phyloP scores from a whole-genome alignment of 495 filamentous ascomycete genomes.

The Margaritispora aquatica region DNA sequence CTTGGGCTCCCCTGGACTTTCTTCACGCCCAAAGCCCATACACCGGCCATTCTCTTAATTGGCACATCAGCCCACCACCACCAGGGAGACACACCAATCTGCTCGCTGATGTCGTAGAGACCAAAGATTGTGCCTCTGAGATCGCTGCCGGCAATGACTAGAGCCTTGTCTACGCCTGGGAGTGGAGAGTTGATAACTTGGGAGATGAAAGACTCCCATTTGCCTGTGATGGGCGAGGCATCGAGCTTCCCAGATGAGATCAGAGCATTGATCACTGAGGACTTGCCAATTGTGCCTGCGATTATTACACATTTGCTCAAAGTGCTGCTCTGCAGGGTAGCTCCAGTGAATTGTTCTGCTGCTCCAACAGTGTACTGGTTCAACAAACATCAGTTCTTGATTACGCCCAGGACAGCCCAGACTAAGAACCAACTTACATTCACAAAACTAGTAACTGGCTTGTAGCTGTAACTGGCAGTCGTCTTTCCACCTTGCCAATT shows the following conservation, averaged over 20 bases:
- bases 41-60: conserved; percentile 40
- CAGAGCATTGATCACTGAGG: conserved; percentile 51
- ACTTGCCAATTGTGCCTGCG: conserved; percentile 61
- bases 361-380: conserved; percentile 41
- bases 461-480: conserved; percentile 35
- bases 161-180: conserved; percentile 46
- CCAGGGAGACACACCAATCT: conserved; percentile 74
- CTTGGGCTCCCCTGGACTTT: conserved; percentile 56
- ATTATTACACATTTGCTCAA: conserved; percentile 52
- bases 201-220: conserved; percentile 67
- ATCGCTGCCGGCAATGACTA: conserved; percentile 66
- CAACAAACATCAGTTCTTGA: too few species aligned
- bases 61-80: conserved; percentile 72
- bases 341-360: conserved; percentile 36
- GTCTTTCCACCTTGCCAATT: conserved; percentile 31
- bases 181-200: conserved; percentile 53
- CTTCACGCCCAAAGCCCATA: conserved; percentile 46
- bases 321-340: conserved; percentile 34
- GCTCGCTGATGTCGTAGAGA: conserved; percentile 67
- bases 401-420: too few species aligned
- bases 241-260: conserved; percentile 49
- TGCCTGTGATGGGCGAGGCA: conserved; percentile 44
- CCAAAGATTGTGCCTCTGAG: conserved; percentile 67
- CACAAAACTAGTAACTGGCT: conserved; percentile 36
- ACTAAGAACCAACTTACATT: too few species aligned